Evolutionary conservation across 2,329 filamentous ascomycete genomes (phyloP), one percentile per base, ranked within the genome.

Genomic region (Fusarium denticulatum): DNA sequence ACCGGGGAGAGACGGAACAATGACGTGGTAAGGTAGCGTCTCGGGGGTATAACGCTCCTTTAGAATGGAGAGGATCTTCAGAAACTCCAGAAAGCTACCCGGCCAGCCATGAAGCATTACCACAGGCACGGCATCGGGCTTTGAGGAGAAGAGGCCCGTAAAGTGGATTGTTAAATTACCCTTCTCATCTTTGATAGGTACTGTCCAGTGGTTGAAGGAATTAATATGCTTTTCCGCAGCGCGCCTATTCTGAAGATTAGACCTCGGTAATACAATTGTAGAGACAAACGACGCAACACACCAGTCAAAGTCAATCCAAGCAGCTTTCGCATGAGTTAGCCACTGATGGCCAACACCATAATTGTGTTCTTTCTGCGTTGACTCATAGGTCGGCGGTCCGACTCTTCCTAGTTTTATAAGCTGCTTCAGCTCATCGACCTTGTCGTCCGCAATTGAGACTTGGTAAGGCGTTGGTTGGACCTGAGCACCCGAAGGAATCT

Each of bases 241-340:
- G n/a, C 37, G 56, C 65, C 65, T 68, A 2, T 30, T 16, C 1
- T 1, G 11, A n/a, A 32, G 11, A 1, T 60, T 1, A 60, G 57
- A 11, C 24, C 28, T 22, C 18, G 6, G 39, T n/a, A 26, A 6
- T 13, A 1, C 16, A 15, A 20, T 0, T 28, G 26, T 12, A 8
- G 9, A 3, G 16, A 20, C 30, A 37, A 2, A 22, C 9, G 22
- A 5, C 26, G 8, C 0, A 1, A 39, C 30, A 34, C 36, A 68
- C 64, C 65, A 68, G n/a, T 68, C 42, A 20, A 68, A 68, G 3
- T 63, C 28, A 10, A 63, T 11, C 56, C 65, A 68, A 13, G 56
- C 56, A 15, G 20, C 56, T 20, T 68, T 68, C 8, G 64, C 65
- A 24, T 68, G 42, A 0, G 42, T 39, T 1, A 68, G n/a, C 65